A percentile compares a stretch with the other conserved stretches of the same genome.
These are phyloP conservation scores for Hygrocybe coccinea DNA, from an alignment of 768 basidiomycete genomes.

Conservation along the genomic window DNA sequence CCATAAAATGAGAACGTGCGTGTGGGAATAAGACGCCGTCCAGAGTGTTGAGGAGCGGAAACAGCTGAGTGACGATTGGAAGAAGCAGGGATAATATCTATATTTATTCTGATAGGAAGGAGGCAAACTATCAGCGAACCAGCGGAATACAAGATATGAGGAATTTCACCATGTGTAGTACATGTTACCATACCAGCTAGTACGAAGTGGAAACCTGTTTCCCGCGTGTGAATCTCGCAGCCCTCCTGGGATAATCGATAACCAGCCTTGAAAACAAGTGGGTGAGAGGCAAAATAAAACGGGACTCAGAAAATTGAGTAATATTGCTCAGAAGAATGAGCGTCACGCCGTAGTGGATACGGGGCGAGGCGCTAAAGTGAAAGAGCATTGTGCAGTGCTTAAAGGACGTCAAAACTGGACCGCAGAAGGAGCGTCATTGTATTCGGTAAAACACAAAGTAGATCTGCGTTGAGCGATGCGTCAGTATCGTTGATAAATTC, in stretches of 20 bases:
- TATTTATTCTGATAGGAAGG: no score
- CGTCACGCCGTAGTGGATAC: constrained; percentile 57
- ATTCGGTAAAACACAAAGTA: not conserved
- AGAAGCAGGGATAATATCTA: not conserved
- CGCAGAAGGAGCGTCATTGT: not conserved
- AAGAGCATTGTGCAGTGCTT: constrained; percentile 42
- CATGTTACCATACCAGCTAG: not conserved
- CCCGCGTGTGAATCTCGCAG: constrained; percentile 47
- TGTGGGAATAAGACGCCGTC: constrained; percentile 66
- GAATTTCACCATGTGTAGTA: not conserved
- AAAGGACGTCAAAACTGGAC: not conserved
- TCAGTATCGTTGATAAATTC: not conserved
- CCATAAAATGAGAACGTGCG: constrained; percentile 94
- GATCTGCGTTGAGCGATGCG: not conserved
- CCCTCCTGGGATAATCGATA: not conserved
- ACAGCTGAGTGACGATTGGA: not conserved
- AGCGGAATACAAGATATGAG: not conserved
- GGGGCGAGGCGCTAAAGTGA: constrained; percentile 85
- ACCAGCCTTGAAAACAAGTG: not conserved
- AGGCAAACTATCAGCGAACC: not conserved
- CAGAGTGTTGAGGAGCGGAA: constrained; percentile 94
- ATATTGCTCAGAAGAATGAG: constrained; percentile 86
- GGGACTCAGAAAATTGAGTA: constrained; percentile 9
- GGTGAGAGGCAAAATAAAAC: constrained; percentile 25
- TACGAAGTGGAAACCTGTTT: constrained; percentile 29